A percentile compares a stretch with the other conserved stretches of the same genome.
These are phyloP conservation scores for Inosperma sp. DNA, from an alignment of 768 basidiomycete genomes.

Conservation along the genomic window DNA sequence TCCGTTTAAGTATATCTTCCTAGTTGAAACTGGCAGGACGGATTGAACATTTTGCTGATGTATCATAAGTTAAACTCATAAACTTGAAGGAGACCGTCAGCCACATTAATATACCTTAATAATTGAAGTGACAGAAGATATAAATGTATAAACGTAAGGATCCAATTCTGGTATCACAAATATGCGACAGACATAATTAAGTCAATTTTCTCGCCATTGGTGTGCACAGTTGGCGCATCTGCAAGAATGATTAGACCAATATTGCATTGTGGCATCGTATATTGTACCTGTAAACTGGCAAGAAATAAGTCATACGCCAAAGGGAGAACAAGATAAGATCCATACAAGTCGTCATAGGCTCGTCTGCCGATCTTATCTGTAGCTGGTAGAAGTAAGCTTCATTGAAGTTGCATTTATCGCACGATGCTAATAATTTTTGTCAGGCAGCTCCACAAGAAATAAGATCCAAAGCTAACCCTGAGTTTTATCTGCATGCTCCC, in stretches of 20 bases:
- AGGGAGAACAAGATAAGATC: constrained; percentile 9
- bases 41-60: no score
- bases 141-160: no score
- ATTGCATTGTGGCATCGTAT: constrained; percentile 7
- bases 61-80: no score
- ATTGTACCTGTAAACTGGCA: constrained; percentile 38
- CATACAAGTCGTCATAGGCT: constrained; percentile 77
- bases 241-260: constrained; percentile 6
- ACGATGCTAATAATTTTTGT: constrained; percentile 38
- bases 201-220: constrained; percentile 68
- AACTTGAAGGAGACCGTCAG: no score
- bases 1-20: no score
- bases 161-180: no score
- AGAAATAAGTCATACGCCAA: constrained; percentile 1
- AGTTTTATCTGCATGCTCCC: constrained; percentile 90
- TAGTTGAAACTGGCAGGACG: no score
- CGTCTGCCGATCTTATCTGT: constrained; percentile 91
- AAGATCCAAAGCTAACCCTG: constrained; percentile 43
- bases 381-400: constrained; percentile 93
- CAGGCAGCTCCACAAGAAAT: neutral
- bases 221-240: constrained; percentile 62
- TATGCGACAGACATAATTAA: no score
- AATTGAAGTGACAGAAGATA: no score
- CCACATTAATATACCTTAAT: no score
- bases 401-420: constrained; percentile 77